Evolutionary conservation across 1,284 basidiomycete species (phyloP).

Genomic region (Cryptococcus sp.): DNA sequence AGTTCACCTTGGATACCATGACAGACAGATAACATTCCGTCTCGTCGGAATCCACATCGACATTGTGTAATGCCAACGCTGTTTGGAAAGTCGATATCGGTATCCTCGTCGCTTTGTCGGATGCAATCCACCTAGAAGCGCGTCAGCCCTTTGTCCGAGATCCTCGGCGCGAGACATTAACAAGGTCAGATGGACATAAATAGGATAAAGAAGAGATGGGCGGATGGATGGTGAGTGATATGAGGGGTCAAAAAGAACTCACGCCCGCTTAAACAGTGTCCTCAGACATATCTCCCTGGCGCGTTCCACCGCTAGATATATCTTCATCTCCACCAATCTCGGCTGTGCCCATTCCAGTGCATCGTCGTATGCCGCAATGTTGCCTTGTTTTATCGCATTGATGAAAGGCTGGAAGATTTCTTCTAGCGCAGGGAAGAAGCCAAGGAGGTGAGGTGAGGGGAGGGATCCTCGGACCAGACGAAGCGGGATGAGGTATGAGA

Average conservation of each 20-base stretch:
- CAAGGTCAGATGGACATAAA: too few species aligned
- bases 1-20: conserved; percentile 71
- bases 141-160: neutral
- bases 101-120: conserved; percentile 65
- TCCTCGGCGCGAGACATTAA: neutral
- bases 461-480: conserved; percentile 79
- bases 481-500: conserved; percentile 83
- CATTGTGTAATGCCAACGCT: conserved; percentile 62
- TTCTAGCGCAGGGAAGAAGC: conserved; percentile 64
- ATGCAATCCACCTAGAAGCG: conserved; percentile 71
- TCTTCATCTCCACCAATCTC: conserved; percentile 71
- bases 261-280: conserved; percentile 80
- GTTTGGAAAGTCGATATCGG: conserved; percentile 70
- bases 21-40: conserved; percentile 91
- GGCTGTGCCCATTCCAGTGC: conserved; percentile 63
- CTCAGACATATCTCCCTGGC: conserved; percentile 81
- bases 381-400: conserved; percentile 65
- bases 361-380: conserved; percentile 73
- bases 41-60: conserved; percentile 58
- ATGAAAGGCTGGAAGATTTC: conserved; percentile 77
- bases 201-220: too few species aligned
- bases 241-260: conserved; percentile 41
- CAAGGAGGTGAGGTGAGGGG: conserved; percentile 63
- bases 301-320: conserved; percentile 80
- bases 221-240: neutral